Evolutionary conservation across 192 early-diverging fungal genomes (phyloP).

Genomic region (Umbelopsis isabellina): DNA sequence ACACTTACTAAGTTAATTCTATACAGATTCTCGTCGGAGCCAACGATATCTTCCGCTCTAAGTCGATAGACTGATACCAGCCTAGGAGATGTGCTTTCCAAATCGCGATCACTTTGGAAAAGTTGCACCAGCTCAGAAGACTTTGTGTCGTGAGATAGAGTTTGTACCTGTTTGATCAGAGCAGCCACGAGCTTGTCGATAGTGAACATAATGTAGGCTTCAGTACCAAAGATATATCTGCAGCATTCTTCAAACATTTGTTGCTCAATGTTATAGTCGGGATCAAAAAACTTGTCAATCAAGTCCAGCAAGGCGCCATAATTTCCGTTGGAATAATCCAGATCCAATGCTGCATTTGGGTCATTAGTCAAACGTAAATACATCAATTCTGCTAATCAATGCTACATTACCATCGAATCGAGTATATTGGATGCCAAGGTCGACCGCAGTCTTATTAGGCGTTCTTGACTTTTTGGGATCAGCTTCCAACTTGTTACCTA

Average conservation of each 20-base stretch:
- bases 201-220: conserved; percentile 87
- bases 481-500: conserved; percentile 5
- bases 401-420: conserved; percentile 41
- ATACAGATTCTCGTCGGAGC: conserved; percentile 38
- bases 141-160: conserved; percentile 56
- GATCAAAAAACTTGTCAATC: conserved; percentile 75
- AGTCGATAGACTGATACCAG: conserved; percentile 37
- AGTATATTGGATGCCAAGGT: conserved; percentile 52
- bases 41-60: conserved; percentile 31
- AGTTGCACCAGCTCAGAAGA: conserved; percentile 64
- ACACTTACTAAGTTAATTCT: conserved; percentile 39
- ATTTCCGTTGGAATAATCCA: conserved; percentile 64
- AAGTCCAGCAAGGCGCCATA: conserved; percentile 79
- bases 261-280: conserved; percentile 68
- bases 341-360: conserved; percentile 35
- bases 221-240: conserved; percentile 85
- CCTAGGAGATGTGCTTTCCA: conserved; percentile 37
- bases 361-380: not conserved
- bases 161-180: conserved; percentile 76
- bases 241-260: conserved; percentile 83
- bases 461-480: conserved; percentile 18
- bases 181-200: conserved; percentile 84
- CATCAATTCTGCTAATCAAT: not conserved
- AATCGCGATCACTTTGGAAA: conserved; percentile 61
- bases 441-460: conserved; percentile 22